Percentiles rank a stretch among this genome's conserved stretches.
phyloP scores from a whole-genome alignment of 1,284 basidiomycete species.

The Cryptococcus jaspeensis region DNA sequence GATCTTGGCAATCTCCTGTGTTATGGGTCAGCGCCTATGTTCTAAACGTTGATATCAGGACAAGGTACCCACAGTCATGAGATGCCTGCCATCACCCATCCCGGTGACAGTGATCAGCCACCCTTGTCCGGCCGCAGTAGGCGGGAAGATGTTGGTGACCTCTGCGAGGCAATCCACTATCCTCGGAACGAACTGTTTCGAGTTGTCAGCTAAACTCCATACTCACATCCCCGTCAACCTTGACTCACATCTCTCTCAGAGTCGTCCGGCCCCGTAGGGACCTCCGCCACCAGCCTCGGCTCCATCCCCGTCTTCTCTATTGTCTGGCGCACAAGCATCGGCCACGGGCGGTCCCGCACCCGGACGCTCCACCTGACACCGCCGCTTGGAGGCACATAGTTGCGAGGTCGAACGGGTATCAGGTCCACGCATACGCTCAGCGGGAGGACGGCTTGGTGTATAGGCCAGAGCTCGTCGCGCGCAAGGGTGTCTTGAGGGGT shows the following conservation, averaged over 20 bases:
- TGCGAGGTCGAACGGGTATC: background rate
- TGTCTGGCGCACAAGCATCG: background rate
- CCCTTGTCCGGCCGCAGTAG: constrained; percentile 9
- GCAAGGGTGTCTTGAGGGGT: no score
- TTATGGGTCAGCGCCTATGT: background rate
- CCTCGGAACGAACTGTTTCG: constrained; percentile 27
- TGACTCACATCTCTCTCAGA: constrained; percentile 28
- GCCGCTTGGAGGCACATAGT: background rate
- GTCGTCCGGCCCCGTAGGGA: constrained; percentile 20
- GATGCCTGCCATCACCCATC: constrained; percentile 10
- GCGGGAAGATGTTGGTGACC: constrained; percentile 22
- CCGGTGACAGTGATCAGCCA: constrained; percentile 25
- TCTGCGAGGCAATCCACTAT: constrained; percentile 35
- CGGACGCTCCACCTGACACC: background rate
- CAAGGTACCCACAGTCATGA: constrained; percentile 32
- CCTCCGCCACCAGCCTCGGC: constrained; percentile 9
- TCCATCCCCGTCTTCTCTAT: constrained; percentile 10
- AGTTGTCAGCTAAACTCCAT: constrained; percentile 1
- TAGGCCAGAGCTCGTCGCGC: background rate
- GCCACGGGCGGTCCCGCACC: background rate
- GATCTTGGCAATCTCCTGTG: constrained; percentile 24
- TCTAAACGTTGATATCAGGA: background rate
- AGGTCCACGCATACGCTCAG: background rate
- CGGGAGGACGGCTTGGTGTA: background rate
- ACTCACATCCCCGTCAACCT: background rate